phyloP scores from a whole-genome alignment of 192 early-diverging fungal genomes.

The Oehlia diaphana region DNA sequence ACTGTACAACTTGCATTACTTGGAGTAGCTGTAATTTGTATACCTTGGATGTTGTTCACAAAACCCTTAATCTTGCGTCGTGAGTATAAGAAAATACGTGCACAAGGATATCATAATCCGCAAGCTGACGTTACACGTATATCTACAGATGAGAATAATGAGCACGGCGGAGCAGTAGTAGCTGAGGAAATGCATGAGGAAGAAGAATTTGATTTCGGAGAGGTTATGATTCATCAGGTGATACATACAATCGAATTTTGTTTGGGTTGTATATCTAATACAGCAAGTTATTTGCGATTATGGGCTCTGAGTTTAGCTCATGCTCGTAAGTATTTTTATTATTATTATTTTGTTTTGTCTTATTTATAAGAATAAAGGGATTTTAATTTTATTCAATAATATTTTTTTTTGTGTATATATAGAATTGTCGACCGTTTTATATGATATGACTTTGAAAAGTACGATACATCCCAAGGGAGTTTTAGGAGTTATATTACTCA shows the following conservation, averaged over 20 bases:
- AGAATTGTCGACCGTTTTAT: conserved; percentile 95
- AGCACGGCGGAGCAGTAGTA: conserved; percentile 52
- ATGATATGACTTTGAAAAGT: conserved; percentile 84
- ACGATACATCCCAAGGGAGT: conserved; percentile 50
- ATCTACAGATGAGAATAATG: conserved; percentile 41
- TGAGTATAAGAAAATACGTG: conserved; percentile 76
- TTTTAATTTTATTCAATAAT: neutral
- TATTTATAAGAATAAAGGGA: neutral
- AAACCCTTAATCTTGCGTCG: conserved; percentile 86
- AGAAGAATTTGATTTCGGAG: conserved; percentile 90
- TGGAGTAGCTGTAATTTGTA: conserved; percentile 79
- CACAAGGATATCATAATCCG: conserved; percentile 72
- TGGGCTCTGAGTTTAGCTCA: conserved; percentile 99
- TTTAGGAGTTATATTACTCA: conserved; percentile 67
- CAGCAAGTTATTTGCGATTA: conserved; percentile 96
- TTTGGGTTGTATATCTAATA: conserved; percentile 95
- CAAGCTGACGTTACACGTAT: conserved; percentile 48
- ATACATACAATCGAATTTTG: conserved; percentile 99
- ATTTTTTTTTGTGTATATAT: conserved; percentile 1
- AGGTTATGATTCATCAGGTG: conserved; percentile 94
- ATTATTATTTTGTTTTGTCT: neutral
- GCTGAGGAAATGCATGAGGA: conserved; percentile 65
- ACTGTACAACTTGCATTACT: conserved; percentile 80
- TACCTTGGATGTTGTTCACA: conserved; percentile 96
- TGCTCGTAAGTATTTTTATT: conserved; percentile 65